phyloP scores from a whole-genome alignment of 1,284 basidiomycete species.

The Wolfiporia cocos region DNA sequence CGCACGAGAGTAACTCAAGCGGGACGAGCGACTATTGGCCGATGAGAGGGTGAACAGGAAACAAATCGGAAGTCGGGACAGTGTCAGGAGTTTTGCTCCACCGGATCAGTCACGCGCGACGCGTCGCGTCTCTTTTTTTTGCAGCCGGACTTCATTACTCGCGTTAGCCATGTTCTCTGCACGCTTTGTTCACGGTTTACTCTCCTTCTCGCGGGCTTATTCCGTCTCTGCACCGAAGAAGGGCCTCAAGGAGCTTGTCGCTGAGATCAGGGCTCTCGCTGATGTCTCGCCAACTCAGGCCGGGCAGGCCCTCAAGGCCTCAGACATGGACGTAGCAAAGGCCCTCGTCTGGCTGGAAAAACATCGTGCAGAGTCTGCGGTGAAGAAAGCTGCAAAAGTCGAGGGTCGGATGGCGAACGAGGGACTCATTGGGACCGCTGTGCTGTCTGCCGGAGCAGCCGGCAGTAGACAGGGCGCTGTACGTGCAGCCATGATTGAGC shows the following conservation, averaged over 20 bases:
- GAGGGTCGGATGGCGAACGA: constrained; percentile 68
- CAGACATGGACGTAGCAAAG: constrained; percentile 67
- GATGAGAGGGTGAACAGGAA: no score
- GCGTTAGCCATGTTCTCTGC: constrained; percentile 14
- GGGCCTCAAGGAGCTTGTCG: constrained; percentile 67
- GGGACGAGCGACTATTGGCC: no score
- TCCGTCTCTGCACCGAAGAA: constrained; percentile 37
- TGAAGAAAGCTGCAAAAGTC: constrained; percentile 82
- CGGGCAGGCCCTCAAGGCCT: constrained; percentile 76
- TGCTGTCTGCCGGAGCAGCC: constrained; percentile 55
- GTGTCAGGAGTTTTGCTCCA: constrained; percentile 7
- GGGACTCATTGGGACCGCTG: constrained; percentile 73
- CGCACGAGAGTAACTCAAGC: no score
- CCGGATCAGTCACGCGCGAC: not conserved
- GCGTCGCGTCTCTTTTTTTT: not conserved
- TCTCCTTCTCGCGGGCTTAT: constrained; percentile 24
- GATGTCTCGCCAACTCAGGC: constrained; percentile 86
- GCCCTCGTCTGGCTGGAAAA: constrained; percentile 81
- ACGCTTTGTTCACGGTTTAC: not conserved
- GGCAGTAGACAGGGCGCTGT: constrained; percentile 39
- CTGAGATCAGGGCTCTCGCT: constrained; percentile 77
- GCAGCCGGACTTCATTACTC: not conserved
- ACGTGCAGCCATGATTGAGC: constrained; percentile 83
- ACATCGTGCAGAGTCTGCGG: constrained; percentile 67
- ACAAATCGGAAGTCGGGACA: no score